phyloP scores from a whole-genome alignment of 495 filamentous ascomycete species.

The Penicillium samsonianum region DNA sequence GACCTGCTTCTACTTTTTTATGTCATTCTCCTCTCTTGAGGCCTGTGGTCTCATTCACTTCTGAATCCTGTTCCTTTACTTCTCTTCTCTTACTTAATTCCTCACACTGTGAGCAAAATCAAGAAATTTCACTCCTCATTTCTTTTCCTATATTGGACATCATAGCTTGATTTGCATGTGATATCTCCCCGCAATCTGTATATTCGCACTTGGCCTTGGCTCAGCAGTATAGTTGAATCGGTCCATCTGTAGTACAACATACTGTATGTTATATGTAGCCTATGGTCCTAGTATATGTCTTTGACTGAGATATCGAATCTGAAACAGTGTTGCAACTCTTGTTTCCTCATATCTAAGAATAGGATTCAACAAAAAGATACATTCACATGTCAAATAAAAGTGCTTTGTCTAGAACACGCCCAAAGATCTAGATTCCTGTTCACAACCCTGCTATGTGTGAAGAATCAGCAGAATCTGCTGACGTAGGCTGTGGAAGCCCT shows the following conservation, averaged over 20 bases:
- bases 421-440: background rate
- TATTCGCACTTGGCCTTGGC: background rate
- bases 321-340: too few relatives aligned
- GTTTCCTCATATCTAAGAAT: too few relatives aligned
- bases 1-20: slow-evolving; percentile 20
- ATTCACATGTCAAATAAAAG: too few relatives aligned
- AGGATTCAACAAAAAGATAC: too few relatives aligned
- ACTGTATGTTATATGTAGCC: too few relatives aligned
- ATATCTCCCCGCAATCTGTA: slow-evolving; percentile 9
- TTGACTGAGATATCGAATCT: too few relatives aligned
- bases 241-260: background rate
- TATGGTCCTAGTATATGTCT: too few relatives aligned
- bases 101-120: slow-evolving; percentile 22
- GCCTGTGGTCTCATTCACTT: slow-evolving; percentile 28
- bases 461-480: background rate
- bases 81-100: slow-evolving; percentile 23
- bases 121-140: slow-evolving; percentile 9
- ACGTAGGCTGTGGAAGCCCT: background rate
- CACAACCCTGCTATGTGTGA: background rate
- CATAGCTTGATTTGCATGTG: background rate
- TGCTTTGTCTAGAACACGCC: too few relatives aligned
- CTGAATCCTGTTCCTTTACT: slow-evolving; percentile 18
- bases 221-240: background rate
- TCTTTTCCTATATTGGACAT: background rate
- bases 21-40: slow-evolving; percentile 30